phyloP scores from a whole-genome alignment of 2,329 filamentous ascomycete species.

The Thyridium curvatum region DNA sequence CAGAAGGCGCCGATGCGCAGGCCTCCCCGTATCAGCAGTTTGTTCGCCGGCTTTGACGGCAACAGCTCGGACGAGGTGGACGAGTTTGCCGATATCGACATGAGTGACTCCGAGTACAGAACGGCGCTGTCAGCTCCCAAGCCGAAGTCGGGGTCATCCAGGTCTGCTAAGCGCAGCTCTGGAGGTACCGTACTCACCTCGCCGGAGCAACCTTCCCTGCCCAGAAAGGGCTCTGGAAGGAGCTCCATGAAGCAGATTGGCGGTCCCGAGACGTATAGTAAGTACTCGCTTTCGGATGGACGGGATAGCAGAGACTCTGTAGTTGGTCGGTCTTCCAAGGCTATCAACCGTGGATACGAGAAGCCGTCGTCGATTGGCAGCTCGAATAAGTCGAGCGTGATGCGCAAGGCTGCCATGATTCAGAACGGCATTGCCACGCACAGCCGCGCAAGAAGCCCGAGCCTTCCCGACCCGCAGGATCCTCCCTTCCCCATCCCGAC shows the following conservation, averaged over 20 bases:
- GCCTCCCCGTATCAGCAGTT: conserved; percentile 70
- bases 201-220: conserved; percentile 28
- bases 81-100: conserved; percentile 53
- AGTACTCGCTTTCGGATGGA: conserved; percentile 27
- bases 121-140: conserved; percentile 60
- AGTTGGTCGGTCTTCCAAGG: conserved; percentile 10
- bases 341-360: conserved; percentile 16
- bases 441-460: conserved; percentile 59
- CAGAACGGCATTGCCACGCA: conserved; percentile 71
- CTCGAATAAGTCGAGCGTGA: conserved; percentile 49
- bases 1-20: conserved; percentile 56
- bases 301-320: conserved; percentile 18
- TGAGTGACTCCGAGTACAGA: conserved; percentile 61
- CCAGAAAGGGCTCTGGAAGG: conserved; percentile 6
- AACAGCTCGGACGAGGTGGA: conserved; percentile 61
- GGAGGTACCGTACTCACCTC: conserved; percentile 30
- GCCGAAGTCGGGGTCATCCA: conserved; percentile 34
- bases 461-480: conserved; percentile 48
- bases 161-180: conserved; percentile 35
- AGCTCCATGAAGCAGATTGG: conserved; percentile 24
- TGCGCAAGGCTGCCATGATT: conserved; percentile 74
- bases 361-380: conserved; percentile 28
- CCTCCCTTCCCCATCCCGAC: conserved; percentile 92
- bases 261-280: conserved; percentile 37
- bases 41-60: conserved; percentile 81